These are phyloP conservation scores for Yarrowia osloensis DNA, from an alignment of 805 yeast genomes.

Conservation along the genomic window DNA sequence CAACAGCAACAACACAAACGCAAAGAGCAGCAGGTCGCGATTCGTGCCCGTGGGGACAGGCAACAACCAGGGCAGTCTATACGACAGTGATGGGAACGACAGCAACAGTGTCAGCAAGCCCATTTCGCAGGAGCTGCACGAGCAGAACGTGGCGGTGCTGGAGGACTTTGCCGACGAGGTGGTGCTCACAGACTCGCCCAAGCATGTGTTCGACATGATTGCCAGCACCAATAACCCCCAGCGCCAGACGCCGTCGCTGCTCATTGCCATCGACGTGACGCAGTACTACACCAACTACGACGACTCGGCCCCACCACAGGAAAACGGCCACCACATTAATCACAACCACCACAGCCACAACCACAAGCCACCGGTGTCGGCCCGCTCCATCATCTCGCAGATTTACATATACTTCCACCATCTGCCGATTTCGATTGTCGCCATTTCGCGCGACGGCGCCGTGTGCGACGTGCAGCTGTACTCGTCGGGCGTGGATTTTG, in stretches of 20 bases:
- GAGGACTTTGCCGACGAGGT: slow-evolving; percentile 8
- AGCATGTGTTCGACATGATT: slow-evolving; percentile 7
- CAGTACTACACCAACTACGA: slow-evolving; percentile 8
- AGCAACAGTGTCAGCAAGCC: background rate
- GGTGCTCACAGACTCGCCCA: slow-evolving; percentile 27
- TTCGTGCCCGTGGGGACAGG: slow-evolving; percentile 6
- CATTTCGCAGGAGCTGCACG: slow-evolving; percentile 11
- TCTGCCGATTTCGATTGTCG: slow-evolving; percentile 19
- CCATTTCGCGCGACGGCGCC: slow-evolving; percentile 19
- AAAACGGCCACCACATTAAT: background rate
- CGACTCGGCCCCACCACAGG: background rate
- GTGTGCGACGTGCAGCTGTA: slow-evolving; percentile 22
- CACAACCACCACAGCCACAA: background rate
- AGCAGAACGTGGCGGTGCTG: background rate
- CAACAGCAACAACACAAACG: background rate
- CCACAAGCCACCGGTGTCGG: slow-evolving; percentile 15
- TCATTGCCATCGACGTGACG: slow-evolving; percentile 23
- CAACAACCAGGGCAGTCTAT: background rate
- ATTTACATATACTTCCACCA: slow-evolving; percentile 29
- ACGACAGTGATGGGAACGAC: background rate
- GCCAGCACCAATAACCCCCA: slow-evolving; percentile 14
- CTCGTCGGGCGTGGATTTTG: slow-evolving; percentile 27
- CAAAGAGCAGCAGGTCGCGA: background rate
- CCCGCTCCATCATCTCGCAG: slow-evolving; percentile 25
- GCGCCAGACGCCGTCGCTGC: background rate